Evolutionary conservation across 2,329 filamentous ascomycete genomes (phyloP).

Genomic region (Tolypocladium pustulatum): DNA sequence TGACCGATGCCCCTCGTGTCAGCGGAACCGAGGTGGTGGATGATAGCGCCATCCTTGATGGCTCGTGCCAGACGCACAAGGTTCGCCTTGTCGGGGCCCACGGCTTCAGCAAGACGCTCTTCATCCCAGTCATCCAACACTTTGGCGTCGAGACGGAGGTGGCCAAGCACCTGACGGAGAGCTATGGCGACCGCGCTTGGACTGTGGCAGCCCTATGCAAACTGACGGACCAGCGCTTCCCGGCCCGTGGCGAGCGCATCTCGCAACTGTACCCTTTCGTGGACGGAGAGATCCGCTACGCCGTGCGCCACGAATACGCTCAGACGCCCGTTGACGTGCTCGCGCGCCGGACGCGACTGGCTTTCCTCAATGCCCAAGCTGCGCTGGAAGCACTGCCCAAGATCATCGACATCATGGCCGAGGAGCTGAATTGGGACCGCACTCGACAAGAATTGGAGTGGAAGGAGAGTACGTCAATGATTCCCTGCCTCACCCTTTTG

Average conservation of each 20-base stretch:
- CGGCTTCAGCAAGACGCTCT: slow-evolving; percentile 78
- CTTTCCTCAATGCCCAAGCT: slow-evolving; percentile 87
- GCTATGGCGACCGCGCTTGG: slow-evolving; percentile 91
- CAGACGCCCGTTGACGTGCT: slow-evolving; percentile 85
- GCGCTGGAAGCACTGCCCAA: slow-evolving; percentile 74
- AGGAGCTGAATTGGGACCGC: slow-evolving; percentile 70
- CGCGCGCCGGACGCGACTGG: slow-evolving; percentile 71
- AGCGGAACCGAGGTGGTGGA: slow-evolving; percentile 60
- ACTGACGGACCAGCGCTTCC: slow-evolving; percentile 70
- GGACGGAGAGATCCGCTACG: slow-evolving; percentile 84
- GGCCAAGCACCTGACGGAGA: slow-evolving; percentile 75
- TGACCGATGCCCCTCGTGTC: slow-evolving; percentile 53
- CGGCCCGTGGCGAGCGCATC: slow-evolving; percentile 71
- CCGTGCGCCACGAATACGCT: slow-evolving; percentile 80
- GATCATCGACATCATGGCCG: slow-evolving; percentile 81
- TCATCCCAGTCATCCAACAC: slow-evolving; percentile 91
- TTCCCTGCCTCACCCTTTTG: background rate
- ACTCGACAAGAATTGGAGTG: slow-evolving; percentile 69
- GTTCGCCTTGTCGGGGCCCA: slow-evolving; percentile 76
- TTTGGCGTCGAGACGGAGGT: slow-evolving; percentile 88
- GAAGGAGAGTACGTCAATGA: slow-evolving; percentile 51
- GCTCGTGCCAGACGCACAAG: slow-evolving; percentile 72
- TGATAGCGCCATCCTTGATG: slow-evolving; percentile 54
- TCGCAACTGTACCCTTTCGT: slow-evolving; percentile 78
- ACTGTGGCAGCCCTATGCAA: slow-evolving; percentile 72